These are phyloP conservation scores for Candida rishiriensis DNA, from an alignment of 805 yeast species.

Conservation along the genomic window DNA sequence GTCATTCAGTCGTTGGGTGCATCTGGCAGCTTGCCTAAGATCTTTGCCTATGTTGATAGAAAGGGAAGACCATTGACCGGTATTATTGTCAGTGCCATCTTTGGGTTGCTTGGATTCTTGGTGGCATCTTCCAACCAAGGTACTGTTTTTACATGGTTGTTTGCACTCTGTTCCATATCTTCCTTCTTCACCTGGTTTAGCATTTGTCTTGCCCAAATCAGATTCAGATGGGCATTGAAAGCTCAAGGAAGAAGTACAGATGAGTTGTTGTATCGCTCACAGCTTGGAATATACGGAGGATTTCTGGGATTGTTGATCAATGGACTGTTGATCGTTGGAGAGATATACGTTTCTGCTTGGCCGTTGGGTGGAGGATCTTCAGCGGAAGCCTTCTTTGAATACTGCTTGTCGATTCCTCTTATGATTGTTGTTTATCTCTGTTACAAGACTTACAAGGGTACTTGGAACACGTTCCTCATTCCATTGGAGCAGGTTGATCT, in stretches of 20 bases:
- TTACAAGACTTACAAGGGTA: conserved; percentile 9
- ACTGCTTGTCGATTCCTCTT: conserved; percentile 45
- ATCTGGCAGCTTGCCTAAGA: conserved; percentile 57
- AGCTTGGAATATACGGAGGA: conserved; percentile 35
- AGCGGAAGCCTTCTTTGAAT: conserved; percentile 43
- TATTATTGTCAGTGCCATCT: conserved; percentile 41
- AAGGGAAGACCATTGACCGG: conserved; percentile 65
- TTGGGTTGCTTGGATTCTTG: conserved; percentile 58
- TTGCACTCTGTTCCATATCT: conserved; percentile 60
- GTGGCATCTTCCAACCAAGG: conserved; percentile 50
- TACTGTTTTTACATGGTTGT: conserved; percentile 59
- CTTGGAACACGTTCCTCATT: conserved; percentile 23
- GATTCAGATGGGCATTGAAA: conserved; percentile 39
- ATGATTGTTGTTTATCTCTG: conserved; percentile 40
- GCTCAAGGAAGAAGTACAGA: conserved; percentile 13
- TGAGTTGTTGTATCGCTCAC: conserved; percentile 32
- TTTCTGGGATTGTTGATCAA: conserved; percentile 30
- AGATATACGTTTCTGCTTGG: conserved; percentile 36
- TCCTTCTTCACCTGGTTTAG: conserved; percentile 62
- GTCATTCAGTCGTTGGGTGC: conserved; percentile 59
- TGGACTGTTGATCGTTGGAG: conserved; percentile 31
- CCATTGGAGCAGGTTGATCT: conserved; percentile 36
- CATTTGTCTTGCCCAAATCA: conserved; percentile 54
- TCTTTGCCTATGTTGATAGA: conserved; percentile 57
- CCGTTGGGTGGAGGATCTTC: conserved; percentile 29